Evolutionary conservation across 768 basidiomycete species (phyloP).

Genomic region (Pluteus cervinus): DNA sequence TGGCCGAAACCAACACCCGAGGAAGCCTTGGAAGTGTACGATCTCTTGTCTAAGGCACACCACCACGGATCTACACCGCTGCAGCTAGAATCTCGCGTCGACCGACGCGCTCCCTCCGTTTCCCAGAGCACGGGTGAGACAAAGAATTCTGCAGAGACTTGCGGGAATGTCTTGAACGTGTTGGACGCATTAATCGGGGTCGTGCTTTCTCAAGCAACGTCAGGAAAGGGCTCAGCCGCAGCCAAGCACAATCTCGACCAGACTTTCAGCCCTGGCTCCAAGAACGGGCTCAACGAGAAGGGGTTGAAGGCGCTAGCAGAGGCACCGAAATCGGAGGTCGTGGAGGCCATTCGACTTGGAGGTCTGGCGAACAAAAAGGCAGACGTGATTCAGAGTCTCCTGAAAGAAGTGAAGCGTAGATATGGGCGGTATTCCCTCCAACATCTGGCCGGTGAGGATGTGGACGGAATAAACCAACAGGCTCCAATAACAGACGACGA

Average conservation of each 20-base stretch:
- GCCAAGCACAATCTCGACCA: constrained; percentile 47
- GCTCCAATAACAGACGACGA: constrained; percentile 32
- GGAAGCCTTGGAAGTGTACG: constrained; percentile 33
- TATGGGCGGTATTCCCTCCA: constrained; percentile 54
- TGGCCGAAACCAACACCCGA: constrained; percentile 36
- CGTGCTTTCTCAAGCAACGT: constrained; percentile 57
- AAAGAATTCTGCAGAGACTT: constrained; percentile 40
- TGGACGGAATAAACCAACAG: constrained; percentile 15
- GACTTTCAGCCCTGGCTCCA: too few species aligned
- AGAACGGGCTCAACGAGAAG: constrained; percentile 45
- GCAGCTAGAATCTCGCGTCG: not conserved
- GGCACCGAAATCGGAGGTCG: constrained; percentile 35
- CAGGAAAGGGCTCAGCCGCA: constrained; percentile 39
- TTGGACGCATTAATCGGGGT: constrained; percentile 53
- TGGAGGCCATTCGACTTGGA: constrained; percentile 44
- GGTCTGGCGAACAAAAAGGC: constrained; percentile 60
- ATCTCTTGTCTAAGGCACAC: constrained; percentile 34
- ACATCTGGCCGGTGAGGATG: constrained; percentile 31
- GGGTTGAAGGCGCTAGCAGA: constrained; percentile 43
- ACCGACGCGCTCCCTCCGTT: not conserved
- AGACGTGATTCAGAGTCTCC: constrained; percentile 42
- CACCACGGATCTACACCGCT: too few species aligned
- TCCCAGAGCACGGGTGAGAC: too few species aligned
- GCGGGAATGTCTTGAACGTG: constrained; percentile 45
- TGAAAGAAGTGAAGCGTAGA: constrained; percentile 33